These are phyloP conservation scores for Clavulina sp. DNA, from an alignment of 768 basidiomycete species.

Conservation along the genomic window DNA sequence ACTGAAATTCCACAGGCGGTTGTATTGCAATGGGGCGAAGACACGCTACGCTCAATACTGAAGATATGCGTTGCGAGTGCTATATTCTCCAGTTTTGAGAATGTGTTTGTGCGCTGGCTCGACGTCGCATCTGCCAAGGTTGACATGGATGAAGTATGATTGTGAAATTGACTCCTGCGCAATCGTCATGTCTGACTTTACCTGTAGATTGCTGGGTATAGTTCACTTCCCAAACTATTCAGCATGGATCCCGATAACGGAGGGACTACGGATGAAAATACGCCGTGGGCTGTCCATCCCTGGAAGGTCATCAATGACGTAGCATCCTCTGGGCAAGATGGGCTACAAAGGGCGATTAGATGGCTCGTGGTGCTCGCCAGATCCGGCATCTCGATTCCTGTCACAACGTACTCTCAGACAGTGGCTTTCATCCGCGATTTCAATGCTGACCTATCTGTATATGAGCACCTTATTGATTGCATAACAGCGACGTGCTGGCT, in stretches of 20 bases:
- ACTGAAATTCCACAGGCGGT: neutral
- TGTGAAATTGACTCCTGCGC: no score
- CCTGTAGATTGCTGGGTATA: constrained; percentile 9
- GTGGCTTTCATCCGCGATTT: constrained; percentile 25
- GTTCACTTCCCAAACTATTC: constrained; percentile 34
- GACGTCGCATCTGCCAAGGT: constrained; percentile 22
- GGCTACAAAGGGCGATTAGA: constrained; percentile 30
- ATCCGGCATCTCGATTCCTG: constrained; percentile 48
- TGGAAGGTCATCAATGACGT: constrained; percentile 33
- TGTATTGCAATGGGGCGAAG: constrained; percentile 20
- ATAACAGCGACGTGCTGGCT: constrained; percentile 43
- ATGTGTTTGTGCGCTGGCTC: constrained; percentile 43
- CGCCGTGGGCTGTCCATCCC: constrained; percentile 25
- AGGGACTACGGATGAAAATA: no score
- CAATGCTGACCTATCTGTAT: constrained; percentile 26
- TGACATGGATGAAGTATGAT: constrained; percentile 1
- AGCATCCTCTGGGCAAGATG: constrained; percentile 26
- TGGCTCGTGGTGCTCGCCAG: constrained; percentile 46
- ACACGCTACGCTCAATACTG: constrained; percentile 32
- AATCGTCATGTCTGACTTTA: neutral
- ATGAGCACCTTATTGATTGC: constrained; percentile 34
- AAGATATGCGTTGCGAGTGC: constrained; percentile 36
- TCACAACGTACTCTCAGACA: constrained; percentile 32
- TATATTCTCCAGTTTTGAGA: constrained; percentile 39
- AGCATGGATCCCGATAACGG: constrained; percentile 27